A percentile compares a stretch with the other conserved stretches of the same genome.
phyloP scores from a whole-genome alignment of 257 asterid genomes.

The Nicotiana tabacum region DNA sequence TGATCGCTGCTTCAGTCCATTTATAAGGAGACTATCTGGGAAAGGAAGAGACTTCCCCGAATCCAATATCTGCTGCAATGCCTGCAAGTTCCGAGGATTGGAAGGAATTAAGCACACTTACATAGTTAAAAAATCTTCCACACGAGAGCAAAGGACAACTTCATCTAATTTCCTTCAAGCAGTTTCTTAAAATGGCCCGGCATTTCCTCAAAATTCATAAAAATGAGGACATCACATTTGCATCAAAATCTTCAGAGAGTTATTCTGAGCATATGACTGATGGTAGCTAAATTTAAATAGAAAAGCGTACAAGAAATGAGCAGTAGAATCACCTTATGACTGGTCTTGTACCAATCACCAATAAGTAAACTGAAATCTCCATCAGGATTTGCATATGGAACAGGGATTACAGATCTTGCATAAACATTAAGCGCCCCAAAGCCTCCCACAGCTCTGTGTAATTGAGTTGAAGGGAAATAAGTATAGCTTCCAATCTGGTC shows the following conservation, averaged over 20 bases:
- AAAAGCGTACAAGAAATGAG: not conserved
- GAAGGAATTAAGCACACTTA: not conserved
- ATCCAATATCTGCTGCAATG: conserved; percentile 50
- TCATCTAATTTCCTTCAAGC: not conserved
- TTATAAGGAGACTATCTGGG: conserved; percentile 67
- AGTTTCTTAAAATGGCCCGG: not conserved
- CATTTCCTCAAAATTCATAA: not conserved
- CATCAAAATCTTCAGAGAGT: not conserved
- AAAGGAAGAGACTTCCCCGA: conserved; percentile 60
- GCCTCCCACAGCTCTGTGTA: conserved; percentile 78
- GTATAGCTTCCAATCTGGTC: conserved; percentile 85
- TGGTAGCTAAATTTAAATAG: not conserved
- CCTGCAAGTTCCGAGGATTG: conserved; percentile 33
- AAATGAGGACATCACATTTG: not conserved
- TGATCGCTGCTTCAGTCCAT: conserved; percentile 52
- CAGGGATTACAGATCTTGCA: conserved; percentile 71
- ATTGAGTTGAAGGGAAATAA: conserved; percentile 67
- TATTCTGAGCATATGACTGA: not conserved
- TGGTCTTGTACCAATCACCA: conserved; percentile 63
- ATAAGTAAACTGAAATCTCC: conserved; percentile 66
- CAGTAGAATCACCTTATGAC: conserved; percentile 44
- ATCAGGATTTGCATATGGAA: conserved; percentile 61
- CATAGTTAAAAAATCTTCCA: not conserved
- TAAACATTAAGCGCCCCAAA: conserved; percentile 60
- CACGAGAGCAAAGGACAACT: not conserved